Conservation (phyloP, 306 rosid species). For the Cyclanthera cordifolia region DNA sequence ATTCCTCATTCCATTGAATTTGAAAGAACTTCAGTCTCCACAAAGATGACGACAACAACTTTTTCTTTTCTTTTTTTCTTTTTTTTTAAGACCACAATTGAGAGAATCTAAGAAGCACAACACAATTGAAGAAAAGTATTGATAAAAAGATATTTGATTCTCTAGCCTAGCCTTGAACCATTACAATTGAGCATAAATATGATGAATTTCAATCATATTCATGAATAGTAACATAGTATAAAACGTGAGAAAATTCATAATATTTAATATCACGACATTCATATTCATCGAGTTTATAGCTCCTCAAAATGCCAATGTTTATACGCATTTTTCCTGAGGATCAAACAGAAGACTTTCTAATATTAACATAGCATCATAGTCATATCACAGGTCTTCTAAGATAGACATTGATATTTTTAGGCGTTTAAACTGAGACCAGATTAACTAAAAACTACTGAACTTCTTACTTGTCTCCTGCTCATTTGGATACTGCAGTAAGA, state of each 20-base stretch:
- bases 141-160: not conserved
- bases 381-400: slow-evolving; percentile 5
- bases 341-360: not conserved
- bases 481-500: not conserved
- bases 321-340: slow-evolving; percentile 6
- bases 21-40: not conserved
- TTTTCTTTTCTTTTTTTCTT: too few relatives aligned
- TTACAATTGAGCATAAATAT: not conserved
- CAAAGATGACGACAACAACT: not conserved
- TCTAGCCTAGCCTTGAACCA: not conserved
- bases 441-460: not conserved
- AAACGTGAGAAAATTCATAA: not conserved
- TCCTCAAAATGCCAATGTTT: slow-evolving; percentile 11
- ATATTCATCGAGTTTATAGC: not conserved
- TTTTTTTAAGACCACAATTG: not conserved
- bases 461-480: not conserved
- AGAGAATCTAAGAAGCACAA: not conserved
- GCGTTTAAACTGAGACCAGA: slow-evolving; percentile 12
- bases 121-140: not conserved
- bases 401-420: slow-evolving; percentile 7
- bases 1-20: not conserved
- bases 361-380: slow-evolving; percentile 3
- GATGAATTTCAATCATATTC: not conserved
- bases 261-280: not conserved
- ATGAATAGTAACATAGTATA: not conserved